Base-by-base conservation (phyloP, 106 monocot species). In the Dendrobium nobile region DNA sequence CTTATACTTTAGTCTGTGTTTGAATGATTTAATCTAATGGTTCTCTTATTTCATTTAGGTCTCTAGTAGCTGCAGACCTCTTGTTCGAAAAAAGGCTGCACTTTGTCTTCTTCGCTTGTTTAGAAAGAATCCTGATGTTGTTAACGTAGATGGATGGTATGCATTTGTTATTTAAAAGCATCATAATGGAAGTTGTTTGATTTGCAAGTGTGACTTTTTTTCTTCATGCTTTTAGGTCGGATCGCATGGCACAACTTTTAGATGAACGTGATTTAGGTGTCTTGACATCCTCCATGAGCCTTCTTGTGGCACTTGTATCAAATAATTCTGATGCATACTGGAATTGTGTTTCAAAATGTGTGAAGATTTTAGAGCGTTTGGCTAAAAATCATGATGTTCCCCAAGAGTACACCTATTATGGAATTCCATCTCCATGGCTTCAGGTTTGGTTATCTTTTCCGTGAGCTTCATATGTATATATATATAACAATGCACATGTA, bases 371-470 rank as follows among this genome's bases (percentile, higher is more conserved):
- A 75, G 98, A 99, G 79, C 89, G 95, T 45, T 67, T 99, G 78
- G 89, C 95, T 5, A 91, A 93, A 74, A 99, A 95, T 77, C 92
- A 90, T 82, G 98, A 99, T 86, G 78, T 99, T 82, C 98, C 95
- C 43, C 98, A 89, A 83, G 98, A 99, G 18, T 99, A 99, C 74
- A 99, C 98, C 13, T 99, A 95, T 70, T 99, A 99, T 88, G 98
- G 98, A 51, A 99, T 99, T 70, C 98, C 98, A 79, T 99, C 95
- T 84, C 95, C 98, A 78, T 99, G 98, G 98, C 95, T 99, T 86
- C 98, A 99, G 95, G 98, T 99, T 70, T 70, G 33, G 3, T 70
- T 70, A 15, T 33, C 33, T 13, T 67, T 67, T 28, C 6, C 7
- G 28, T 70, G 70, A 33, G 1, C 31, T 70, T 37, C 5, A 70